These are phyloP conservation scores for Chenopodium quinoa DNA, from an alignment of 148 eudicot species.

Conservation along the genomic window DNA sequence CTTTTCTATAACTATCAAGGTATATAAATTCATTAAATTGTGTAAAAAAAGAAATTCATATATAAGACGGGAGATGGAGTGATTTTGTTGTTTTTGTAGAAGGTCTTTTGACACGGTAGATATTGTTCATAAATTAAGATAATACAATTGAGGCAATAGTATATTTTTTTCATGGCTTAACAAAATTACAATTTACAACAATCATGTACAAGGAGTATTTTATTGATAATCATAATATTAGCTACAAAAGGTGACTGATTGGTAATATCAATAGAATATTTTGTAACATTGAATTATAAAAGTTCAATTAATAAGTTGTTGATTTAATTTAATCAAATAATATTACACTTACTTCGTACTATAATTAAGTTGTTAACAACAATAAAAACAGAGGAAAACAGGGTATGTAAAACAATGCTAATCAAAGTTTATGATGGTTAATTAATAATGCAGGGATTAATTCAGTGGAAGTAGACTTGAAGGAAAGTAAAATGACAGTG, in stretches of 20 bases:
- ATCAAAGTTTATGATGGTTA: neutral
- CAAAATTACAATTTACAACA: too few relatives aligned
- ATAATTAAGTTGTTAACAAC: neutral
- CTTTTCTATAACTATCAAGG: neutral
- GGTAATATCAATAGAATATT: neutral
- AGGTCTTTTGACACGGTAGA: neutral
- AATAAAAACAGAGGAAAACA: neutral
- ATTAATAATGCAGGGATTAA: conserved; percentile 50
- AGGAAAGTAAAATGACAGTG: conserved; percentile 58
- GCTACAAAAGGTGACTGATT: neutral
- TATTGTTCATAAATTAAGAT: neutral
- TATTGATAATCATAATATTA: too few relatives aligned
- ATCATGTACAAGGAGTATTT: too few relatives aligned
- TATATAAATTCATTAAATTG: neutral
- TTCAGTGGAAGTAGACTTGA: conserved; percentile 56
- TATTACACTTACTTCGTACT: neutral
- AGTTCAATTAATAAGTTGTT: neutral
- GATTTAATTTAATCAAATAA: neutral
- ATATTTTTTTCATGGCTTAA: too few relatives aligned
- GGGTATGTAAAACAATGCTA: neutral
- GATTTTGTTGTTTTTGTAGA: neutral
- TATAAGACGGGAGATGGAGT: too few relatives aligned
- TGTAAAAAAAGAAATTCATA: neutral
- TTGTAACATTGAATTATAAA: neutral
- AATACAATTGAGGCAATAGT: too few relatives aligned